Evolutionary conservation across 495 filamentous ascomycete species (phyloP), one percentile per base, ranked within the genome.

Genomic region (Xylaria sp.): DNA sequence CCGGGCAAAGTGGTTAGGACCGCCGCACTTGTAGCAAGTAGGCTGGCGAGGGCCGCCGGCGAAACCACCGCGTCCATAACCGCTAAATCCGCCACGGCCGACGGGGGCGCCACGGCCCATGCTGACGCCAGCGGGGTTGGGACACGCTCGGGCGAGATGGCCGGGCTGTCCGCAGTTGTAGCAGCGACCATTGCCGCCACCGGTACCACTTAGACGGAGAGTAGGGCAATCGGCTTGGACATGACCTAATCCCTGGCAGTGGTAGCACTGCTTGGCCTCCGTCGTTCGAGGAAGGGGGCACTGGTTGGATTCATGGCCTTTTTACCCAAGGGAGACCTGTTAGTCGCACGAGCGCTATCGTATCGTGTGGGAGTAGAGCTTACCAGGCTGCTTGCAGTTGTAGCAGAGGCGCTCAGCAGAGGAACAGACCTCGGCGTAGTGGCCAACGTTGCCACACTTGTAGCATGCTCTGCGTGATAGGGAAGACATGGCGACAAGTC

Each of bases 201-300:
- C 85, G 12, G 50, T 64, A 73, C 93, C 93, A 80, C 91, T 97
- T 71, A 99, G 84, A 77, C 97, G 93, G 69, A 98, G 61, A 63
- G 97, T 99, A 72, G 97, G 97, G 88, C 97, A 99, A 81, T 98
- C 97, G 72, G 97, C 97, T 85, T 99, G 97, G 77, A 99, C 96
- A 80, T 99, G 97, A 69, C 97, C 97, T 71, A 98, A 87, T 44
- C 97, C 97, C 84, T 98, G 96, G 87, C 97, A 99, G 85, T 98
- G 96, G 81, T 99, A 99, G 90, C 97, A 99, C 85, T 99, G 97
- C 89, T 99, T 99, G 50, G 93, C 93, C 84, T 99, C 96, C 71
- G 97, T 97, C 52, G 95, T 97, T 81, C 97, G 90, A 74, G 97
- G 97, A 80, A 92, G 91, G 73, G 97, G 97, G 87, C 97, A 99